Base-by-base conservation (phyloP, 495 filamentous ascomycete genomes). In the Xylaria cubensis region DNA sequence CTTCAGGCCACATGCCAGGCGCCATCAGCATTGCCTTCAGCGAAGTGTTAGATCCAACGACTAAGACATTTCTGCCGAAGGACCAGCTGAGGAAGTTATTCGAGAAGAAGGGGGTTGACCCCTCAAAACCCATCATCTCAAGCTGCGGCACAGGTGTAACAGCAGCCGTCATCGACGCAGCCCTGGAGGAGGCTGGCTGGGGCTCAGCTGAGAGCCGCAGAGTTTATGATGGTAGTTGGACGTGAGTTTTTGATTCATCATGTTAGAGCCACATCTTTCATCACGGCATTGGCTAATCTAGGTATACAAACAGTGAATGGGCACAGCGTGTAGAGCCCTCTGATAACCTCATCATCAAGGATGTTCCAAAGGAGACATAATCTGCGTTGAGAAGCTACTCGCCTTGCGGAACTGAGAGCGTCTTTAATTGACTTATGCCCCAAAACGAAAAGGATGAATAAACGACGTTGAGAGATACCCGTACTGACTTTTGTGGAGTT, bases 161-260 rank as follows among this genome's bases (percentile, higher is more conserved):
- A 3, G 97, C 97, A n/a, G 92, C 91, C 15, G 88, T 98, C 21
- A 89, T 99, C 70, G 96, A 99, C 77, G 92, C 94, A 36, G 96
- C 96, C 6, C 81, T 99, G 48, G 87, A 84, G 34, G 90, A 92
- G 77, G 94, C 95, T 21, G 92, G 90, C 29, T 94, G 88, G 77
- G 92, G 91, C 15, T 83, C 88, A 44, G 84, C 89, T 8, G 86
- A 89, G 46, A 90, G 89, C 53, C 89, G 92, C 71, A 90, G 88
- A 76, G 84, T 98, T 34, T 99, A 99, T 79, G 96, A 98, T 86
- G 96, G 96, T 19, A 97, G 94, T 76, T 98, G 96, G 96, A 97
- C 95, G 92, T 97, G 80, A 92, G 93, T 93, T 66, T 41, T 34
- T 53, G 41, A 32, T 15, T 46, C 6, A 8, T 8, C 72, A 24